Percentiles rank a stretch among this genome's conserved stretches.
phyloP scores from a whole-genome alignment of 2,329 filamentous ascomycete species.

The Colletotrichum chlorophyti region DNA sequence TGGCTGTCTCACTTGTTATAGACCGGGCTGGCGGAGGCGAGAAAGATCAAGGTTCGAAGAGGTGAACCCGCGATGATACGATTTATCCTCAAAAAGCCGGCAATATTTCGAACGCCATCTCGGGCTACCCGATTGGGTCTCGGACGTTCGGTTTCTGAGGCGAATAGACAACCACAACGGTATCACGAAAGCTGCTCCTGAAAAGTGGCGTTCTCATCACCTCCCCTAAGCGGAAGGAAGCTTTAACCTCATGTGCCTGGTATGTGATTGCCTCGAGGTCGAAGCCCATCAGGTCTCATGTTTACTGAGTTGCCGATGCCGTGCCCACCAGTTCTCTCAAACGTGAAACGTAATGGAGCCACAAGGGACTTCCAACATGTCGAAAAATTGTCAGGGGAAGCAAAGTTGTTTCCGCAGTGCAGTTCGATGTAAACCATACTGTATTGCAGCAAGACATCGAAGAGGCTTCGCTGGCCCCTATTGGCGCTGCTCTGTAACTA shows the following conservation, averaged over 20 bases:
- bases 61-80: background rate
- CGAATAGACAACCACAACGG: no score
- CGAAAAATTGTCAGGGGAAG: background rate
- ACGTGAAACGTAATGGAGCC: background rate
- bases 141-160: no score
- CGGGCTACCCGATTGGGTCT: no score
- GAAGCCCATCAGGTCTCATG: background rate
- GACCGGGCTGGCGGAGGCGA: background rate
- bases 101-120: no score
- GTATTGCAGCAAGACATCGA: background rate
- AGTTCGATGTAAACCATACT: background rate
- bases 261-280: background rate
- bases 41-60: background rate
- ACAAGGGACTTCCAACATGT: background rate
- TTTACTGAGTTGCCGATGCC: constrained; percentile 1
- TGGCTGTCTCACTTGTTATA: background rate
- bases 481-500: no score
- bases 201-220: background rate
- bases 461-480: no score
- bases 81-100: no score
- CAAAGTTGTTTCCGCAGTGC: background rate
- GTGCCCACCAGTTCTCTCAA: background rate
- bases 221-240: no score
- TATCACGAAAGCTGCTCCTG: no score
- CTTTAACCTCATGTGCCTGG: background rate